These are phyloP conservation scores for Withania somnifera DNA, from an alignment of 305 asterid species.

Conservation along the genomic window DNA sequence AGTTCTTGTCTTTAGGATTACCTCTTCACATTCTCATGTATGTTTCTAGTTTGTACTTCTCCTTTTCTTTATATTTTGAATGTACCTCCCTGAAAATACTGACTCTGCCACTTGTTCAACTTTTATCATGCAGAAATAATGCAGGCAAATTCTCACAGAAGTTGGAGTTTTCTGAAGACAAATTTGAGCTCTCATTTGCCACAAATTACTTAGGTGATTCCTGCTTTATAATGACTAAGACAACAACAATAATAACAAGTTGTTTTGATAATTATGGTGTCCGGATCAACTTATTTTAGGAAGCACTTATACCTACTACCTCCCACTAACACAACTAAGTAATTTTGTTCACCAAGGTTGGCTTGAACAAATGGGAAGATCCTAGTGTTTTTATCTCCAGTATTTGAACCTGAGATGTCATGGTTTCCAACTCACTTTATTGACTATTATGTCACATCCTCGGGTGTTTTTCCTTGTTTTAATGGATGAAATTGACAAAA, in stretches of 20 bases:
- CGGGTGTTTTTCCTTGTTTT: background rate
- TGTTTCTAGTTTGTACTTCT: background rate
- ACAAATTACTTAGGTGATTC: constrained; percentile 76
- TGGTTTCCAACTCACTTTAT: background rate
- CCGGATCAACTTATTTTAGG: background rate
- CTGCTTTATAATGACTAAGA: background rate
- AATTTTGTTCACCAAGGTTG: background rate
- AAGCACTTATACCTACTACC: background rate
- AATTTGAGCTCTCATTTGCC: constrained; percentile 91
- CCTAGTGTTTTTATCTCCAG: background rate
- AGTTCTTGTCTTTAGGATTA: constrained; percentile 65
- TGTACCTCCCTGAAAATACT: background rate
- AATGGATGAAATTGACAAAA: background rate
- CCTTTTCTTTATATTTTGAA: background rate
- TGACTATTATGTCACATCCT: no score
- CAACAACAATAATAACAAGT: background rate
- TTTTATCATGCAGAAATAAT: constrained; percentile 59
- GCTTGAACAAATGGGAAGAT: background rate
- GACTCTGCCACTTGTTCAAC: background rate
- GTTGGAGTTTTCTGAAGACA: constrained; percentile 86
- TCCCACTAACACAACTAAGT: background rate
- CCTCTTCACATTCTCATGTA: constrained; percentile 90
- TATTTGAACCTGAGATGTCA: background rate
- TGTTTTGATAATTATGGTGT: background rate
- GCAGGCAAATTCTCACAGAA: constrained; percentile 89